Evolutionary conservation across 495 filamentous ascomycete genomes (phyloP).

Genomic region (Aspergillus haitiensis): DNA sequence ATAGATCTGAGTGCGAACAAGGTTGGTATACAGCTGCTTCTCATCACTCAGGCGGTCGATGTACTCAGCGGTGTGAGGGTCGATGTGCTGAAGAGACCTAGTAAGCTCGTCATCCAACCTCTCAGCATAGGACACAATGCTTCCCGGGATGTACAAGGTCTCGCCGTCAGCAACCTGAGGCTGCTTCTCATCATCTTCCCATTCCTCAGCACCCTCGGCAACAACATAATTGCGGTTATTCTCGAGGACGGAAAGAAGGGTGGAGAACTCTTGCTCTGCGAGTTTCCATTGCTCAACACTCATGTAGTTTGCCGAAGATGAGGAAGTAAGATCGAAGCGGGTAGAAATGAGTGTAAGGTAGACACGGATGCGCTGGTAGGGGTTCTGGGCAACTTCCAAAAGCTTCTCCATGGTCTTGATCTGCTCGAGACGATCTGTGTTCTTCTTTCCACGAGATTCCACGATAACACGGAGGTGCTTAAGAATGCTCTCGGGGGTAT

Average conservation of each 20-base stretch:
- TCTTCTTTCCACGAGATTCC: slow-evolving; percentile 97
- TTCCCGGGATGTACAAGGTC: slow-evolving; percentile 85
- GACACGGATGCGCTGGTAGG: slow-evolving; percentile 94
- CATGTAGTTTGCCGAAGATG: slow-evolving; percentile 78
- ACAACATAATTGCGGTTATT: slow-evolving; percentile 74
- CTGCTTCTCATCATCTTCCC: slow-evolving; percentile 97
- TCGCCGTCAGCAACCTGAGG: slow-evolving; percentile 70
- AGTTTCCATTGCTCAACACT: slow-evolving; percentile 95
- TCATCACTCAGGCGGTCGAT: slow-evolving; percentile 93
- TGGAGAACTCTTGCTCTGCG: slow-evolving; percentile 79
- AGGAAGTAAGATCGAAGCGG: slow-evolving; percentile 87
- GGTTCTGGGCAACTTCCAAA: slow-evolving; percentile 77
- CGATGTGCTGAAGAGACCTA: slow-evolving; percentile 90
- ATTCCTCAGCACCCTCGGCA: slow-evolving; percentile 89
- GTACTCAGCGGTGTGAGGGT: slow-evolving; percentile 98
- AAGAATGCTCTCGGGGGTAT: slow-evolving; percentile 96
- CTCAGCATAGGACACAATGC: slow-evolving; percentile 91
- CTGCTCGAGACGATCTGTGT: slow-evolving; percentile 91
- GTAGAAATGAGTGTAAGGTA: slow-evolving; percentile 91
- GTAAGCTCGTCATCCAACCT: slow-evolving; percentile 97
- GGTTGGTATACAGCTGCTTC: slow-evolving; percentile 85
- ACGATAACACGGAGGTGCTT: slow-evolving; percentile 92
- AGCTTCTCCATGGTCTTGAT: slow-evolving; percentile 98
- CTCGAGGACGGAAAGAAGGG: slow-evolving; percentile 77
- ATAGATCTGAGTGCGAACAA: slow-evolving; percentile 84